These are phyloP conservation scores for Halenospora varia DNA, from an alignment of 495 filamentous ascomycete species.

Conservation along the genomic window DNA sequence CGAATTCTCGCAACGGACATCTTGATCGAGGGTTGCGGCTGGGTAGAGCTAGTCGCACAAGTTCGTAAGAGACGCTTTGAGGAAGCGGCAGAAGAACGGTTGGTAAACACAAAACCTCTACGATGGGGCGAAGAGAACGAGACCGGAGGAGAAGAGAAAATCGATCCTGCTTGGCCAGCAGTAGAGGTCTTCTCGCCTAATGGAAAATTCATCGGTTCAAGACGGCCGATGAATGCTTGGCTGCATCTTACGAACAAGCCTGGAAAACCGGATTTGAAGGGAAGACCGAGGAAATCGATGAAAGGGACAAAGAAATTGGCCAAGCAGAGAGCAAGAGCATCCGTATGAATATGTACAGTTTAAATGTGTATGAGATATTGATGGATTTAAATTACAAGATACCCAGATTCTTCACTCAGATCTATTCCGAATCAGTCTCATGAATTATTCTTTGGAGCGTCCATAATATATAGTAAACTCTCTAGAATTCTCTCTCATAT, in stretches of 20 bases:
- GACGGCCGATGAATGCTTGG: slow-evolving; percentile 75
- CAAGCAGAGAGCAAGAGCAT: slow-evolving; percentile 28
- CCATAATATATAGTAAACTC: no score
- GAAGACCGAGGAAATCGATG: slow-evolving; percentile 53
- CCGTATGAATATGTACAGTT: no score
- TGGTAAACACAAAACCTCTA: neutral
- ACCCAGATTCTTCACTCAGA: no score
- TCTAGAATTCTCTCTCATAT: no score
- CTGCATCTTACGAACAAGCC: slow-evolving; percentile 29
- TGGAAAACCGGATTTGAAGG: slow-evolving; percentile 19
- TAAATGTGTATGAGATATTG: no score
- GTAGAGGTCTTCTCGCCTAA: slow-evolving; percentile 85
- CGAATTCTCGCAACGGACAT: slow-evolving; percentile 75
- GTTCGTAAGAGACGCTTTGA: slow-evolving; percentile 51
- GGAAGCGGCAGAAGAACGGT: slow-evolving; percentile 21
- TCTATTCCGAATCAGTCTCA: no score
- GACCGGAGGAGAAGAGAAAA: slow-evolving; percentile 15
- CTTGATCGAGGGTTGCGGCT: slow-evolving; percentile 85
- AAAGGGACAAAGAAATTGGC: slow-evolving; percentile 50
- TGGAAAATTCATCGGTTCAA: slow-evolving; percentile 66
- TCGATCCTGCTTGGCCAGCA: slow-evolving; percentile 41
- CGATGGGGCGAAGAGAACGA: neutral
- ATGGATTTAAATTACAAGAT: no score
- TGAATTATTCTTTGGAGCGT: no score
- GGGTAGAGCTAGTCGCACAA: slow-evolving; percentile 86